A percentile compares a stretch with the other conserved stretches of the same genome.
Conservation (phyloP, 768 basidiomycete genomes). For the Naganishia randhawae region DNA sequence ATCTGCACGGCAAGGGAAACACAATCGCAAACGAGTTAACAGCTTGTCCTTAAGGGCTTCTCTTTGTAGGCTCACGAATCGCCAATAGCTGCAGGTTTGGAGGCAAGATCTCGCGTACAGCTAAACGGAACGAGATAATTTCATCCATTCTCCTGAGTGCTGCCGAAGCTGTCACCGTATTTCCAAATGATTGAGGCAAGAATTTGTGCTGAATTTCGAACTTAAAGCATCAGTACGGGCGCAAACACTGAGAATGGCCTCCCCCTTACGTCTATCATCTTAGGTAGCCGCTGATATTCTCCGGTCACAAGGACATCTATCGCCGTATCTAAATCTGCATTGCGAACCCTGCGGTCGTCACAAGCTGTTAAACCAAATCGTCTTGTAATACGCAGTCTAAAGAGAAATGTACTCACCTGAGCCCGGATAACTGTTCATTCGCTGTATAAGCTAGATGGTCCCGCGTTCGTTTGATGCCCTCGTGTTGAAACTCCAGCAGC, state of each 20-base stretch:
- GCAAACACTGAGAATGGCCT: background rate
- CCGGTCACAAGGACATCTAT: constrained; percentile 15
- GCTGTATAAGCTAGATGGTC: constrained; percentile 17
- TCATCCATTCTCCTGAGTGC: constrained; percentile 18
- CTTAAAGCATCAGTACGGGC: background rate
- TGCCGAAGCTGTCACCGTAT: background rate
- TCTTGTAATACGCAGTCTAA: background rate
- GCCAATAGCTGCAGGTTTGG: background rate
- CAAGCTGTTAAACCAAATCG: background rate
- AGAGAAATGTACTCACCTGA: background rate
- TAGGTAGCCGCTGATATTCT: constrained; percentile 12
- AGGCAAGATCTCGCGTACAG: constrained; percentile 15
- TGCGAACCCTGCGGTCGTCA: background rate
- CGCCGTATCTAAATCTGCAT: constrained; percentile 16
- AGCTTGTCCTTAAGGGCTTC: background rate
- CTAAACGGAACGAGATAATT: constrained; percentile 21
- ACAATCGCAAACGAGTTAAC: background rate
- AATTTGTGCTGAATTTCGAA: constrained; percentile 12
- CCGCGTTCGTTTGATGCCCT: constrained; percentile 12
- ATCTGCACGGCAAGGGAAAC: background rate
- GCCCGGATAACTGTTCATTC: constrained; percentile 8
- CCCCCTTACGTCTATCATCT: constrained; percentile 10
- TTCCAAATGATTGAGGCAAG: background rate
- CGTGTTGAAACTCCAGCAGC: constrained; percentile 11
- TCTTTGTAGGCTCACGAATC: background rate